Conservation (phyloP, 371 early-diverging fungal species). For the Actinomortierella wolfii region DNA sequence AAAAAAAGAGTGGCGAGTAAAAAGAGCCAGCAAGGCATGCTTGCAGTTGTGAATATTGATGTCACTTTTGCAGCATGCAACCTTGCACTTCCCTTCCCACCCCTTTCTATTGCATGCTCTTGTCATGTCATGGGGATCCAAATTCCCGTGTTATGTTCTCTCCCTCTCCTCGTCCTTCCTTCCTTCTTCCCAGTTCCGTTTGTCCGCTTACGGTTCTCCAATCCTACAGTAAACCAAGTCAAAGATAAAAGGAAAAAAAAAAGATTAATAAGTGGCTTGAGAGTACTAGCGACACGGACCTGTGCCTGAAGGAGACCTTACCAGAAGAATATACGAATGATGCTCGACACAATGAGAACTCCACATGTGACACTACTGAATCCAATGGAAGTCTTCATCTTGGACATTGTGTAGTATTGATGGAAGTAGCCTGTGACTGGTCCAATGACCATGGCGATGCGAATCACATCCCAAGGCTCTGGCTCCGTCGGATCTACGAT, state of each 20-base stretch:
- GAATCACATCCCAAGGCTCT: conserved; percentile 33
- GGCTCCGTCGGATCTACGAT: conserved; percentile 34
- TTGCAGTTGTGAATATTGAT: not conserved
- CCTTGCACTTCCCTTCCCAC: not conserved
- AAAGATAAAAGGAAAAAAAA: not conserved
- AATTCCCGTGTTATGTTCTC: too few relatives aligned
- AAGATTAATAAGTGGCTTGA: not conserved
- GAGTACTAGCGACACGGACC: not conserved
- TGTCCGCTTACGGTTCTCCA: conserved; percentile 41
- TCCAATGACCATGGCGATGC: conserved; percentile 43
- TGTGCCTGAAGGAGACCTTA: conserved; percentile 16
- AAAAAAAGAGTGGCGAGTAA: not conserved
- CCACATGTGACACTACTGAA: conserved; percentile 51
- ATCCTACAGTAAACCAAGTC: too few relatives aligned
- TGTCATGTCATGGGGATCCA: too few relatives aligned
- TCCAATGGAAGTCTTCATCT: conserved; percentile 45
- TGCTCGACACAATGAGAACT: conserved; percentile 51
- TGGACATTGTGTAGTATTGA: conserved; percentile 46
- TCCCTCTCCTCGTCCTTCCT: too few relatives aligned
- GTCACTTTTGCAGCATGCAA: not conserved
- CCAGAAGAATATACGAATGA: conserved; percentile 66
- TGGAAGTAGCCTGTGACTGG: conserved; percentile 48
- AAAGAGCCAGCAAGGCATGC: not conserved
- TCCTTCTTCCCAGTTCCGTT: not conserved
- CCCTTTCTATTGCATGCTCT: not conserved